phyloP scores from a whole-genome alignment of 169 alveolate genomes.

The Cryptosporidium ryanae region DNA sequence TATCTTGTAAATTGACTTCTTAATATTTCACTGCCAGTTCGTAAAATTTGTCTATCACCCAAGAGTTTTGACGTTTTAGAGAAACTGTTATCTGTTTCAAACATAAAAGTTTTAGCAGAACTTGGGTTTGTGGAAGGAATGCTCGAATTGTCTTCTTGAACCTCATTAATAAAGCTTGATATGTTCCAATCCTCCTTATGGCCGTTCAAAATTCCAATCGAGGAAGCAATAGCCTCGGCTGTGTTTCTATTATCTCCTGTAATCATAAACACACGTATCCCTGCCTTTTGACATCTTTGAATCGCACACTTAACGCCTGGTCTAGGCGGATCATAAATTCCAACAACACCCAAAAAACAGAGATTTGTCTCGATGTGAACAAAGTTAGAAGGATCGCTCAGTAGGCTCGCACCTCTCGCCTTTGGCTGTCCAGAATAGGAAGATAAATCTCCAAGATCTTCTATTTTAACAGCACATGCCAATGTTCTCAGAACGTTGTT shows the following conservation, averaged over 20 bases:
- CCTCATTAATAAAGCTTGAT: conserved; percentile 23
- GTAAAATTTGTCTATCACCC: conserved; percentile 3
- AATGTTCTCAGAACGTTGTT: conserved; percentile 88
- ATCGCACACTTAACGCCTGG: conserved; percentile 94
- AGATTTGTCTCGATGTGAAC: conserved; percentile 90
- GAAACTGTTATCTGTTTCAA: conserved; percentile 7
- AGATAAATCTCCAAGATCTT: conserved; percentile 76
- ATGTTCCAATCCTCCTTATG: conserved; percentile 61
- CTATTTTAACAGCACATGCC: conserved; percentile 84
- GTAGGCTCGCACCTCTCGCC: conserved; percentile 74
- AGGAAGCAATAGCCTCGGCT: conserved; percentile 98
- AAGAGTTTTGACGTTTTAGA: neutral
- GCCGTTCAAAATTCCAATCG: conserved; percentile 90
- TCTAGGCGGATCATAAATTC: conserved; percentile 98
- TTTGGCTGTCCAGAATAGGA: conserved; percentile 76
- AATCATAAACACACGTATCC: conserved; percentile 98
- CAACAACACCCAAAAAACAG: conserved; percentile 94
- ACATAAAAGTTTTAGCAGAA: conserved; percentile 29
- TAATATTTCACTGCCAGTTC: conserved; percentile 52
- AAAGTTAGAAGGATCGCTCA: conserved; percentile 78
- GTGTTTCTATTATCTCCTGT: conserved; percentile 98
- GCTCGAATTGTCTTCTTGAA: conserved; percentile 6
- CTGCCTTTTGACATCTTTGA: conserved; percentile 94
- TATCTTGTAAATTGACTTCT: conserved; percentile 49
- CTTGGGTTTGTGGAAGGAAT: conserved; percentile 27